Evolutionary conservation across 2,329 filamentous ascomycete species (phyloP).

Genomic region (Arachnomyces sp.): DNA sequence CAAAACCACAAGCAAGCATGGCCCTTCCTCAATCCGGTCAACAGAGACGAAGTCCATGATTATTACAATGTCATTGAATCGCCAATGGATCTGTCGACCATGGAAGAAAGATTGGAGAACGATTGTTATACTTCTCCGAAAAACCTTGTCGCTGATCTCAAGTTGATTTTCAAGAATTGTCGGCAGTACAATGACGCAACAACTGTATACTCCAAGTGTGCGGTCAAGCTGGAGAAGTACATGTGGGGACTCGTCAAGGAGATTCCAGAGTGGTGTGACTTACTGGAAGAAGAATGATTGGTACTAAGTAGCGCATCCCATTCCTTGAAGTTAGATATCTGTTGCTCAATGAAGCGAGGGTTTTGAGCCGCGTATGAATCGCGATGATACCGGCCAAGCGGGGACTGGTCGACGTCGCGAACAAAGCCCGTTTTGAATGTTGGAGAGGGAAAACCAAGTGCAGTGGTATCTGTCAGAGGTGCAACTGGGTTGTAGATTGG

Average conservation of each 20-base stretch:
- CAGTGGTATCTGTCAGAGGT: too few relatives aligned
- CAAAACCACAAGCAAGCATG: slow-evolving; percentile 77
- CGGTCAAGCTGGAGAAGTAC: slow-evolving; percentile 72
- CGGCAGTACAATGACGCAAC: slow-evolving; percentile 82
- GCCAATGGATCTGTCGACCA: slow-evolving; percentile 79
- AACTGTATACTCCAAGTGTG: slow-evolving; percentile 77
- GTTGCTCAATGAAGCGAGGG: too few relatives aligned
- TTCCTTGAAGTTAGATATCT: too few relatives aligned
- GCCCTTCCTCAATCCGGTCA: slow-evolving; percentile 80
- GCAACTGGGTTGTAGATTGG: too few relatives aligned
- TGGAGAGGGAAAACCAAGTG: too few relatives aligned
- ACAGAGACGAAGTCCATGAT: slow-evolving; percentile 76
- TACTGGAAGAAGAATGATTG: too few relatives aligned
- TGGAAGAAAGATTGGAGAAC: slow-evolving; percentile 81
- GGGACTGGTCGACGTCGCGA: too few relatives aligned
- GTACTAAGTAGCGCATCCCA: too few relatives aligned
- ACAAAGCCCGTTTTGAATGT: too few relatives aligned
- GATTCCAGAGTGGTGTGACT: slow-evolving; percentile 65
- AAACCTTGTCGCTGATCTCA: slow-evolving; percentile 72
- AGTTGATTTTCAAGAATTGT: slow-evolving; percentile 77
- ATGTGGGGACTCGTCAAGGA: slow-evolving; percentile 78
- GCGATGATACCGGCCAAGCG: too few relatives aligned
- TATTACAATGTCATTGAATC: slow-evolving; percentile 90
- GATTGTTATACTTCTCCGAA: slow-evolving; percentile 75
- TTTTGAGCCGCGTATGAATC: too few relatives aligned